Conservation (phyloP, 2,329 filamentous ascomycete species). For the Pyricularia grisea region DNA sequence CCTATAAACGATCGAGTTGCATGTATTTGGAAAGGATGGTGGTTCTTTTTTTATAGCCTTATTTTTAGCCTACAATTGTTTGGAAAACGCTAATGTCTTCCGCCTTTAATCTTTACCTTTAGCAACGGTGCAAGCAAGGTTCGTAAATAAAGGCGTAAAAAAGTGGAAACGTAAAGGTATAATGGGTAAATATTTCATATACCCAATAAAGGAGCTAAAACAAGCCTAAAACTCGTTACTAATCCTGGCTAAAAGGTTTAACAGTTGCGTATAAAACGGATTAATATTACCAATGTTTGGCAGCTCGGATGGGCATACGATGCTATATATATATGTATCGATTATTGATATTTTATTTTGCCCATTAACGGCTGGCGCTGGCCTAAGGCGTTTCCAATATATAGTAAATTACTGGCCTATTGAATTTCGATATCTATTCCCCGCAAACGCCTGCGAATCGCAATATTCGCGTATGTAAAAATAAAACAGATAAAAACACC, state of each 20-base stretch:
- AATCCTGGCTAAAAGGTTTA: not conserved
- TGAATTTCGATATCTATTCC: not conserved
- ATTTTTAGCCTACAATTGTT: too few species aligned
- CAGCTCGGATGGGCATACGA: not conserved
- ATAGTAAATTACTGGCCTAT: not conserved
- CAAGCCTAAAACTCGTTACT: not conserved
- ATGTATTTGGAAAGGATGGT: not conserved
- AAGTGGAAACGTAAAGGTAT: too few species aligned
- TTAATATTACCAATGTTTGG: not conserved
- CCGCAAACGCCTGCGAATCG: too few species aligned
- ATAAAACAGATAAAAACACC: too few species aligned
- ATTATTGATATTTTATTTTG: not conserved
- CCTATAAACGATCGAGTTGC: not conserved
- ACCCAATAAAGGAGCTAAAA: not conserved
- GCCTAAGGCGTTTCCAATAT: not conserved
- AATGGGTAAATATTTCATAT: too few species aligned
- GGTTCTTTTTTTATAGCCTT: too few species aligned
- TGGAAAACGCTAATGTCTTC: too few species aligned
- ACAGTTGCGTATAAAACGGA: not conserved
- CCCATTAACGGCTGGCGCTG: not conserved
- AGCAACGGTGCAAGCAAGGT: too few species aligned
- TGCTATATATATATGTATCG: not conserved
- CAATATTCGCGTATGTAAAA: too few species aligned
- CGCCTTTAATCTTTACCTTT: too few species aligned
- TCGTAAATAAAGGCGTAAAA: too few species aligned